Percentiles rank a stretch among this genome's conserved stretches.
Conservation (phyloP, 2,329 filamentous ascomycete genomes). For the Xylariaceae sp. region DNA sequence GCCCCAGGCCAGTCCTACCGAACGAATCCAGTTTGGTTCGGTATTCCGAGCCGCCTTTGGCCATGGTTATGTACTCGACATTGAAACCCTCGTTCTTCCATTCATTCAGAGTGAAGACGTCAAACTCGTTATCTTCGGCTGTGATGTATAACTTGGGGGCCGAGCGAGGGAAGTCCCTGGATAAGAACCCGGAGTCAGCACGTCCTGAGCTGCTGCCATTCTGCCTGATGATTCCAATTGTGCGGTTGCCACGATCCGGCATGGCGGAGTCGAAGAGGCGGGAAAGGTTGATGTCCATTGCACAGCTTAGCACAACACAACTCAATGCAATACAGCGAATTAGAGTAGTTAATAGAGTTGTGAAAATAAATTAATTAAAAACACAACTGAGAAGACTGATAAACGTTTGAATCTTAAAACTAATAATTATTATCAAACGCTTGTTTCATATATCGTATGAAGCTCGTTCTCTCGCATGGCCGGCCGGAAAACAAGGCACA, state of each 20-base stretch:
- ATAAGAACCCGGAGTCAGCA: conserved; percentile 47
- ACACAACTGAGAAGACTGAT: too few relatives aligned
- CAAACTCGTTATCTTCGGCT: conserved; percentile 47
- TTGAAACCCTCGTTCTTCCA: conserved; percentile 49
- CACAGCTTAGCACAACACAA: too few relatives aligned
- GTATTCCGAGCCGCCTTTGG: conserved; percentile 40
- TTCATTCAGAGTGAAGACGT: conserved; percentile 39
- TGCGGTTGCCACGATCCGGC: conserved; percentile 28
- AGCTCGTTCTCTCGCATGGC: not conserved
- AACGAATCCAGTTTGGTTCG: conserved; percentile 39
- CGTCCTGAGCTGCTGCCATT: conserved; percentile 42
- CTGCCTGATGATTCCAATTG: conserved; percentile 25
- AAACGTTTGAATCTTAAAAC: too few relatives aligned
- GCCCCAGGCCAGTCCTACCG: conserved; percentile 38
- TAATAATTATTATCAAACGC: too few relatives aligned
- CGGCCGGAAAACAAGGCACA: too few relatives aligned
- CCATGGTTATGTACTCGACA: conserved; percentile 47
- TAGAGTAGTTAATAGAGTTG: too few relatives aligned
- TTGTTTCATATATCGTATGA: too few relatives aligned
- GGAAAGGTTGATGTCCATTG: conserved; percentile 37
- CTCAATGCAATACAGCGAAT: too few relatives aligned
- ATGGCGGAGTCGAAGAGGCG: conserved; percentile 34
- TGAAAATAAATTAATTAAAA: too few relatives aligned
- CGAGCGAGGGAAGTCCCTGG: conserved; percentile 41
- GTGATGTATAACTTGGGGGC: conserved; percentile 47